Evolutionary conservation across 163 green algal genomes (phyloP), one percentile per base, ranked within the genome.

Genomic region (Scenedesmus sp.): DNA sequence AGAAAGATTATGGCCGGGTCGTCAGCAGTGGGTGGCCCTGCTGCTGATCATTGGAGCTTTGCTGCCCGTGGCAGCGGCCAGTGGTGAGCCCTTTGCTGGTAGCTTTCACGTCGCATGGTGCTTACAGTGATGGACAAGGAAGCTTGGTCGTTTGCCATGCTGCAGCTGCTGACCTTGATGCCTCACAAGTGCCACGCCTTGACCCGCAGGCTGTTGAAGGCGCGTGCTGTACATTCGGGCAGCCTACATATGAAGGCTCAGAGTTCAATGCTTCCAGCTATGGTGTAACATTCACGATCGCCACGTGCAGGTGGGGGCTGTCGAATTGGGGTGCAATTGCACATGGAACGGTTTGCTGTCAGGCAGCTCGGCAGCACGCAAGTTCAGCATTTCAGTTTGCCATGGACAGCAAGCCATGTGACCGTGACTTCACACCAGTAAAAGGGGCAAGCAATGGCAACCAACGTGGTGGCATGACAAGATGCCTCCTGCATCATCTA

Each of bases 11-110:
- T 76, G 65, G 65, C 65, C 30, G 30, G n/a, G 65, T 30, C 5
- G 65, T 30, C 65, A 40, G 65, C 65, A 76, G 65, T 76, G 65
- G 65, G 6, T 76, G 65, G 30, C 65, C 6, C 65, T 76, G 65
- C 65, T 76, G 65, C 65, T 76, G 65, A 30, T 40, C 30, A 20
- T 7, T 40, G 65, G 65, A 37, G 65, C 65, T 30, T 40, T 76
- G 65, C 65, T 76, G 65, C 65, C n/a, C 40, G 30, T 76, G 65
- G 65, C 65, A 76, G 65, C 65, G 40, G 65, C 65, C 65, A 76
- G 65, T 76, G 65, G 65, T 76, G 18, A 76, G 65, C 18, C 30
- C 65, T n/a, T 76, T n/a, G 56, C 56, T 7, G 56, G 12, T 15
- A 61, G 6, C 51, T 61, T 26, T 15, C 51, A 61, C 46, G 6